phyloP scores from a whole-genome alignment of 169 alveolate species.

The Plasmodium cynomolgi region DNA sequence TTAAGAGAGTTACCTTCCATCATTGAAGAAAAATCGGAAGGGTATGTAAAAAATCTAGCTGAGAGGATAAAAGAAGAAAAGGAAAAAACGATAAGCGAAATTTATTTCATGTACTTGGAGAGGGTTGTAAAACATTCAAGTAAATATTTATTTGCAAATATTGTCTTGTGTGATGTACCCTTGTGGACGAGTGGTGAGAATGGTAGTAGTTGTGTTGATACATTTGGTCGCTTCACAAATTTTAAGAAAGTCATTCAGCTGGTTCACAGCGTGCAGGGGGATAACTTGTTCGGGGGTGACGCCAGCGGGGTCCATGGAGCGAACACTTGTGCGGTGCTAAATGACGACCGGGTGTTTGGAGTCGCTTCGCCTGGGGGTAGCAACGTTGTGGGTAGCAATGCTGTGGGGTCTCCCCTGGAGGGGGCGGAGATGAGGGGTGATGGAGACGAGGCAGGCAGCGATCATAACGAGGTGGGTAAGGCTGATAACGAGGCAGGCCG shows the following conservation, averaged over 20 bases:
- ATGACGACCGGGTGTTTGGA: constrained; percentile 4
- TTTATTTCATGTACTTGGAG: constrained; percentile 33
- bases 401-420: not conserved
- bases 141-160: constrained; percentile 21
- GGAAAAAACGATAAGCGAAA: not conserved
- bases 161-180: constrained; percentile 8
- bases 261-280: constrained; percentile 13
- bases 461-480: not conserved
- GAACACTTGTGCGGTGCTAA: not conserved
- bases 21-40: not conserved
- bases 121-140: not conserved
- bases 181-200: not conserved
- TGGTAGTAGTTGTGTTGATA: not conserved
- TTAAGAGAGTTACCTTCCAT: constrained; percentile 1
- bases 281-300: not conserved
- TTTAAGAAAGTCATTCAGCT: constrained; percentile 26
- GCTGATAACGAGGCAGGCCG: too few relatives aligned
- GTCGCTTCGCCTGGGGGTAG: not conserved
- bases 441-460: not conserved
- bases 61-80: constrained; percentile 22
- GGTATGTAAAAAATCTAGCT: constrained; percentile 3
- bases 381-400: not conserved
- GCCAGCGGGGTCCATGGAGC: not conserved
- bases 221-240: not conserved
- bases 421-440: not conserved